A percentile compares a stretch with the other conserved stretches of the same genome.
Evolutionary conservation across 176 grass and related monocot genomes (phyloP).

Genomic region (Oryza brachyantha): DNA sequence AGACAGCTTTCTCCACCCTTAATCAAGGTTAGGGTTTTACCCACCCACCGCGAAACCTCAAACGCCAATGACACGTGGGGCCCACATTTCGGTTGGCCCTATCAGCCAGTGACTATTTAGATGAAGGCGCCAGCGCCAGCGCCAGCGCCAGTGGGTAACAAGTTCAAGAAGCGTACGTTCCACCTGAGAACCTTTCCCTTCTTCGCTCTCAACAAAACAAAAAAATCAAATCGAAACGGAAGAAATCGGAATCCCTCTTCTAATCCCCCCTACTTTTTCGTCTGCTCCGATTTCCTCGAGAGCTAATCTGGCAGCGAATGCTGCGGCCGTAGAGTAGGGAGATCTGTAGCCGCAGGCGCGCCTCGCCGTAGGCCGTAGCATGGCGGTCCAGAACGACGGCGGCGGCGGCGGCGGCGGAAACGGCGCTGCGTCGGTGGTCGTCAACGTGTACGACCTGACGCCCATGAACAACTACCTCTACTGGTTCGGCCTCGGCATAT

Average conservation of each 20-base stretch:
- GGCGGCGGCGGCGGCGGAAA: too few species aligned
- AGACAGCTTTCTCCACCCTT: conserved; percentile 5
- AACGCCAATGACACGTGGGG: fast-evolving
- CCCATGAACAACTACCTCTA: conserved; percentile 75
- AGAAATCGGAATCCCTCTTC: not conserved
- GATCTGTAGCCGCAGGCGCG: conserved; percentile 28
- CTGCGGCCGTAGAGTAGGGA: not conserved
- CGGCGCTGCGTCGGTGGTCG: conserved; percentile 33
- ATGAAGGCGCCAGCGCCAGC: not conserved
- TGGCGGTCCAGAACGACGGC: conserved; percentile 33
- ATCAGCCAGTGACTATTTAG: fast-evolving
- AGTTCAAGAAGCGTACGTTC: too few species aligned
- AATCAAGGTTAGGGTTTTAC: not conserved
- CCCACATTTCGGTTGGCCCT: fast-evolving
- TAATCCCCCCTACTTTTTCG: not conserved
- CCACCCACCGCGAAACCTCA: not conserved
- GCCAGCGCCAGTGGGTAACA: not conserved
- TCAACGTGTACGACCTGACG: conserved; percentile 78
- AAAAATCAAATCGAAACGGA: conserved; percentile 28
- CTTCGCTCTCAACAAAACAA: not conserved
- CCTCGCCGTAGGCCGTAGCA: not conserved
- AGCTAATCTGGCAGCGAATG: conserved; percentile 23
- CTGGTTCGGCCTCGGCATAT: conserved; percentile 67
- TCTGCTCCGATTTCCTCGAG: not conserved
- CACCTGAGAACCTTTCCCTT: conserved; percentile 31